phyloP scores from a whole-genome alignment of 2,329 filamentous ascomycete genomes.

The Botrytis fragariae region DNA sequence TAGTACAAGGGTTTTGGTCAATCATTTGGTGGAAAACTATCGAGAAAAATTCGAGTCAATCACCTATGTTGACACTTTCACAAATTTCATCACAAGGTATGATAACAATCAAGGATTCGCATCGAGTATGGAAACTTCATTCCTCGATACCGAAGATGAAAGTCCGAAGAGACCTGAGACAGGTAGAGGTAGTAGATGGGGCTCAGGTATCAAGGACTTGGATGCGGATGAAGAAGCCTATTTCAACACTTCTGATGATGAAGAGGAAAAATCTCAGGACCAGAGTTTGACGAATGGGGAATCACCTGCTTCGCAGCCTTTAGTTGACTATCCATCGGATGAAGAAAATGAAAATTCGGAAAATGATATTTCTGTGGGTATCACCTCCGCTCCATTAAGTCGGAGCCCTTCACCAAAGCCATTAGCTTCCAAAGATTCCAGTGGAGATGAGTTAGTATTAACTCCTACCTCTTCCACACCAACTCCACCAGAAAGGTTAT shows the following conservation, averaged over 20 bases:
- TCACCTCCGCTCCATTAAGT: constrained; percentile 21
- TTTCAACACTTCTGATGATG: constrained; percentile 85
- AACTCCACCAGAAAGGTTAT: constrained; percentile 69
- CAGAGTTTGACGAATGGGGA: constrained; percentile 57
- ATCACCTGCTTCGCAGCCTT: constrained; percentile 62
- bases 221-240: constrained; percentile 89
- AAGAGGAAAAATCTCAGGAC: constrained; percentile 54
- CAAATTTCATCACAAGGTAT: constrained; percentile 69
- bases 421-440: constrained; percentile 26
- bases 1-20: constrained; percentile 74
- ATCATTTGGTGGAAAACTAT: constrained; percentile 81
- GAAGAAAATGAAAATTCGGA: constrained; percentile 74
- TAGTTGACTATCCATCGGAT: constrained; percentile 92
- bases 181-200: constrained; percentile 60
- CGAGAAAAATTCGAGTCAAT: constrained; percentile 73
- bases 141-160: constrained; percentile 67
- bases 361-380: constrained; percentile 41
- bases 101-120: constrained; percentile 74
- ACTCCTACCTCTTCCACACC: constrained; percentile 37
- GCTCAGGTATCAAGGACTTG: constrained; percentile 70
- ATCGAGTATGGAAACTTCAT: constrained; percentile 63
- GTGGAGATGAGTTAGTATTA: constrained; percentile 26
- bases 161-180: constrained; percentile 44
- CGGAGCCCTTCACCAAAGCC: constrained; percentile 29
- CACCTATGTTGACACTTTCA: constrained; percentile 83